These are phyloP conservation scores for Chrysosporium keratinophilum DNA, from an alignment of 2,329 filamentous ascomycete genomes.

Conservation along the genomic window DNA sequence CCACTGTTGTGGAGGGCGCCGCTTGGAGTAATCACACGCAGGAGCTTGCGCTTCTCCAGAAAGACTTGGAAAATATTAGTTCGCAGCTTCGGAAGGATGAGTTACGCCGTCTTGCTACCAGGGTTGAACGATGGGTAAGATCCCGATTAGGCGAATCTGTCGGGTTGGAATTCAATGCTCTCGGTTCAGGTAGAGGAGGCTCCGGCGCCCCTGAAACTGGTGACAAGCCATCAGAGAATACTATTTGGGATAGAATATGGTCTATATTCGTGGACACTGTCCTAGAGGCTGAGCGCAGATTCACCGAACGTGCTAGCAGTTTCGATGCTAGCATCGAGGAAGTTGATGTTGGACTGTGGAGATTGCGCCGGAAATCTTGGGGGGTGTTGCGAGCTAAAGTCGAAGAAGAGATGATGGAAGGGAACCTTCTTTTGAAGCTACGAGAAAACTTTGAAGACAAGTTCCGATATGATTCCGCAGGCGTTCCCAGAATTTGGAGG, in stretches of 20 bases:
- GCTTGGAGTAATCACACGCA: constrained; percentile 80
- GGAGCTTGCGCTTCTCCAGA: constrained; percentile 69
- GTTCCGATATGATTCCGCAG: constrained; percentile 92
- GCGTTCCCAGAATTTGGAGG: constrained; percentile 92
- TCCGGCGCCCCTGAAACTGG: constrained; percentile 68
- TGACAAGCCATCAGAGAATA: constrained; percentile 67
- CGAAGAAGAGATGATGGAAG: constrained; percentile 96
- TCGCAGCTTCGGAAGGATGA: constrained; percentile 80
- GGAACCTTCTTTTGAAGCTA: constrained; percentile 87
- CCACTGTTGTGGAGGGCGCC: constrained; percentile 65
- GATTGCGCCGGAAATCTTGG: constrained; percentile 89
- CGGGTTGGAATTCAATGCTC: constrained; percentile 89
- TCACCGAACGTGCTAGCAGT: constrained; percentile 78
- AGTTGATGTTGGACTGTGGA: constrained; percentile 85
- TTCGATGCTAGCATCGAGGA: constrained; percentile 89
- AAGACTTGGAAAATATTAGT: constrained; percentile 85
- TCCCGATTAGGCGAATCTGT: constrained; percentile 78
- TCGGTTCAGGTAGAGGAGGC: constrained; percentile 77
- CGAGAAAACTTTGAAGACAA: constrained; percentile 99
- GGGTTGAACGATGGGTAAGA: constrained; percentile 88
- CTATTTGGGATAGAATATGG: constrained; percentile 96
- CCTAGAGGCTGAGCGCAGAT: constrained; percentile 71
- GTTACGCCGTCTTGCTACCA: constrained; percentile 81
- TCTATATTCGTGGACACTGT: constrained; percentile 71
- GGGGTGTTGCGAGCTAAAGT: constrained; percentile 78